Conservation (phyloP, 2,329 filamentous ascomycete genomes). For the Dothidotthia symphoricarpi region DNA sequence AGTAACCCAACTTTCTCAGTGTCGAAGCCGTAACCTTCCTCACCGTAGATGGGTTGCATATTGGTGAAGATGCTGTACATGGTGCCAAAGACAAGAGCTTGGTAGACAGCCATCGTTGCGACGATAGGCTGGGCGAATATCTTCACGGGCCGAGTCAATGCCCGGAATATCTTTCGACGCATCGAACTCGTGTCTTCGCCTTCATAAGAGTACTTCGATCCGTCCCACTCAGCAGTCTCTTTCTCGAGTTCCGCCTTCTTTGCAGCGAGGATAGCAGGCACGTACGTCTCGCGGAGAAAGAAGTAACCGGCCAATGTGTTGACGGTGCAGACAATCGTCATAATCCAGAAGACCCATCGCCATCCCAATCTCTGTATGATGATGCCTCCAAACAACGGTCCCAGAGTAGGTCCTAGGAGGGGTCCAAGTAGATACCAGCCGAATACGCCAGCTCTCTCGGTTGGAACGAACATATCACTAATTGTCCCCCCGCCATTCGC, state of each 20-base stretch:
- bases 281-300: slow-evolving; percentile 48
- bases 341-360: slow-evolving; percentile 52
- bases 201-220: slow-evolving; percentile 43
- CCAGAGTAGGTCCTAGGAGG: slow-evolving; percentile 45
- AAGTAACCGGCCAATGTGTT: slow-evolving; percentile 47
- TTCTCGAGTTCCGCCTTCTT: slow-evolving; percentile 40
- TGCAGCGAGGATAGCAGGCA: slow-evolving; percentile 42
- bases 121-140: slow-evolving; percentile 50
- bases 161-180: slow-evolving; percentile 37
- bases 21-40: slow-evolving; percentile 44
- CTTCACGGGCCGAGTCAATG: slow-evolving; percentile 43
- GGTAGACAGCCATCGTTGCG: slow-evolving; percentile 47
- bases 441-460: slow-evolving; percentile 48
- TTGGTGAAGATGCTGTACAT: slow-evolving; percentile 52
- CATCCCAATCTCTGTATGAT: slow-evolving; percentile 48
- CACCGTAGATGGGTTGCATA: slow-evolving; percentile 48
- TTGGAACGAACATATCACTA: slow-evolving; percentile 52
- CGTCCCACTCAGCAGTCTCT: slow-evolving; percentile 19
- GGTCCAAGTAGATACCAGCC: slow-evolving; percentile 49
- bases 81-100: slow-evolving; percentile 49
- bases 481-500: slow-evolving; percentile 54
- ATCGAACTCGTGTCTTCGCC: slow-evolving; percentile 45
- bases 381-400: slow-evolving; percentile 46
- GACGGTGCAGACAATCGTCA: slow-evolving; percentile 44
- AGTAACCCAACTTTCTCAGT: slow-evolving; percentile 49